These are phyloP conservation scores for Yamadazyma sp. DNA, from an alignment of 805 yeast genomes.

Conservation along the genomic window DNA sequence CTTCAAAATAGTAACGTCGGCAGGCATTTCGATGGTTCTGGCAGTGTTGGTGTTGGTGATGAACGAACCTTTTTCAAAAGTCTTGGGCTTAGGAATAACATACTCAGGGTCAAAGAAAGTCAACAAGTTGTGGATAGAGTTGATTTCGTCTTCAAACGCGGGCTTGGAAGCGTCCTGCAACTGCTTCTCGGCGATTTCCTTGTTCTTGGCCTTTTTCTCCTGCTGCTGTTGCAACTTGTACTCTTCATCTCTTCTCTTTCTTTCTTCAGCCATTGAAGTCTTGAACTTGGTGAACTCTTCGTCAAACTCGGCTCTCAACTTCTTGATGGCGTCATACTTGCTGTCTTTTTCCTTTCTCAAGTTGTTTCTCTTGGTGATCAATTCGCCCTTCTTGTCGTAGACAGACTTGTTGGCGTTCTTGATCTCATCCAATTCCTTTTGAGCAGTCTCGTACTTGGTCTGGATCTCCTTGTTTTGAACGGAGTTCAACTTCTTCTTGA, in stretches of 20 bases:
- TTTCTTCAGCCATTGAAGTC: conserved; percentile 66
- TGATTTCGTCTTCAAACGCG: conserved; percentile 80
- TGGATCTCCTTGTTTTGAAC: conserved; percentile 65
- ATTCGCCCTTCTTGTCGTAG: conserved; percentile 62
- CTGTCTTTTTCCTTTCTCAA: conserved; percentile 68
- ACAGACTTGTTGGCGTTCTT: conserved; percentile 57
- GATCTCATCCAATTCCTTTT: conserved; percentile 68
- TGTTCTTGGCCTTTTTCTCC: conserved; percentile 52
- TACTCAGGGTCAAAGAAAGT: conserved; percentile 74
- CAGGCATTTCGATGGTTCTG: conserved; percentile 62
- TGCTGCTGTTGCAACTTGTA: conserved; percentile 55
- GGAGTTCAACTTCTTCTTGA: conserved; percentile 65
- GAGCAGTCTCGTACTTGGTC: conserved; percentile 64
- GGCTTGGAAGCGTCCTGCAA: conserved; percentile 76
- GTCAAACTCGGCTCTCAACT: conserved; percentile 72
- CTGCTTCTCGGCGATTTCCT: conserved; percentile 60
- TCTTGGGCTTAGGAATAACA: conserved; percentile 52
- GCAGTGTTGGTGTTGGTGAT: conserved; percentile 24
- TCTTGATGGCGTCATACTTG: conserved; percentile 63
- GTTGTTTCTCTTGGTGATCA: conserved; percentile 65
- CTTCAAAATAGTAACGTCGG: conserved; percentile 59
- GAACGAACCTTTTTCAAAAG: conserved; percentile 28
- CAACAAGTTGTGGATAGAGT: conserved; percentile 70
- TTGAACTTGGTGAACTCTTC: conserved; percentile 72
- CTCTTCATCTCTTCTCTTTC: conserved; percentile 65